Base-by-base conservation (phyloP, 495 filamentous ascomycete species). In the Aspergillus affinis region DNA sequence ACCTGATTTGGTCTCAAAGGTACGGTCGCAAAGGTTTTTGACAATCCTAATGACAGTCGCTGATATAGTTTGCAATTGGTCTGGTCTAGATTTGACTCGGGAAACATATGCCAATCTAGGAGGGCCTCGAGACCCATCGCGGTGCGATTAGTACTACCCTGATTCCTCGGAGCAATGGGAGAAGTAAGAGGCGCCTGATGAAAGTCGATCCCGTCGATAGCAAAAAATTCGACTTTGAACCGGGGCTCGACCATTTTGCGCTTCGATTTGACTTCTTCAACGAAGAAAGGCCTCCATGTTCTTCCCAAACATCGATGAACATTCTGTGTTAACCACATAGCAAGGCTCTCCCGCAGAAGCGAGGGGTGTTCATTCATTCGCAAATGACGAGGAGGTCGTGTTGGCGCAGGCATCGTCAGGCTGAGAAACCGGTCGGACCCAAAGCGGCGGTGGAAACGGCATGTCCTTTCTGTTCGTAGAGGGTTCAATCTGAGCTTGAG, bases 211-310 rank as follows among this genome's bases (percentile, higher is more conserved):
- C 82, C 82, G 55, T 80, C 70, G 30, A 80, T 68, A 15, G 84
- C 84, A 61, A 87, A 86, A 52, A 86, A 74, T 26, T 82, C 78
- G 1, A 85, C 72, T 7, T 73, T 70, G 57, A 78, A 77, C 4
- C 68, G 69, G 41, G 65, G 68, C 36, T 71, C 65, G 0, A 19
- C 58, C 32, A 62, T 69, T 53, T 73, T 74, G 7, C 65, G 69
- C 54, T 78, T 81, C 3, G 51, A 66, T 36, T 71, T 72, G 13
- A 75, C 70, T 29, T 78, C 72, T 54, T 79, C 79, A 17, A 79
- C 67, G 51, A 66, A 81, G 48, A 81, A 82, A 0, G 79, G 71
- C n/a, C 71, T 70, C 80, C 81, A 83, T 15, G 47, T 72, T 27
- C 79, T 69, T 18, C 78, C 77, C 0, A 82, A 58, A 41, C 78